Evolutionary conservation across 345 rosid species (phyloP), one percentile per base, ranked within the genome.

Genomic region (Ceriops zippeliana): DNA sequence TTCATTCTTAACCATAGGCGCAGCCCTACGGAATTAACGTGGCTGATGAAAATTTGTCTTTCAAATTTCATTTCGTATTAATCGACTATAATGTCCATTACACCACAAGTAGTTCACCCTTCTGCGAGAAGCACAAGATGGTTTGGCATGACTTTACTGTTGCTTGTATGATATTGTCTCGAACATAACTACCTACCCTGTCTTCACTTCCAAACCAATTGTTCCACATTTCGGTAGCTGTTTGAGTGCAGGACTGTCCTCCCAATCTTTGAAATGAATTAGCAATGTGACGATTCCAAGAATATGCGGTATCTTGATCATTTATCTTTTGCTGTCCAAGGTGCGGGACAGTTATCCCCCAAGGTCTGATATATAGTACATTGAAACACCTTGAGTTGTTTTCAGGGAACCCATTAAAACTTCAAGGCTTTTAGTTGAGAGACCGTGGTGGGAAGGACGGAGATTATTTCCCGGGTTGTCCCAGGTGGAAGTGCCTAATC

Each of bases 401-500:
- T 67, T 61, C 74, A 65, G 37, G 54, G 35, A 58, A 68, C 26
- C 68, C 34, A 56, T 53, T 32, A 32, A 35, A 53, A 34, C 37
- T 32, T 24, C 22, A 56, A 22, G 30, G 28, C 22, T 54, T n/a
- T 54, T 54, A 54, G 5, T 54, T 3, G 0, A 54, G 27, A 54
- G 20, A 54, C 8, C 19, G 42, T 46, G 57, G 52, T 26, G 10
- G 71, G 49, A 42, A 38, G 17, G 17, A 11, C 4, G 10, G 31
- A 58, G 15, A 31, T 49, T 15, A 37, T 1, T 71, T 9, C 21
- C 56, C 51, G 21, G 24, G 7, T 62, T n/a, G 5, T 21, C 51
- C 17, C 38, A 28, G 56, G 73, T 17, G 67, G 67, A 6, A 61
- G 51, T 7, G 24, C 47, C 20, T 28, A 53, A 90, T 90, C 93